Percentiles rank a stretch among this genome's conserved stretches.
phyloP scores from a whole-genome alignment of 2,329 filamentous ascomycete genomes.

The Fusarium albosuccineum region DNA sequence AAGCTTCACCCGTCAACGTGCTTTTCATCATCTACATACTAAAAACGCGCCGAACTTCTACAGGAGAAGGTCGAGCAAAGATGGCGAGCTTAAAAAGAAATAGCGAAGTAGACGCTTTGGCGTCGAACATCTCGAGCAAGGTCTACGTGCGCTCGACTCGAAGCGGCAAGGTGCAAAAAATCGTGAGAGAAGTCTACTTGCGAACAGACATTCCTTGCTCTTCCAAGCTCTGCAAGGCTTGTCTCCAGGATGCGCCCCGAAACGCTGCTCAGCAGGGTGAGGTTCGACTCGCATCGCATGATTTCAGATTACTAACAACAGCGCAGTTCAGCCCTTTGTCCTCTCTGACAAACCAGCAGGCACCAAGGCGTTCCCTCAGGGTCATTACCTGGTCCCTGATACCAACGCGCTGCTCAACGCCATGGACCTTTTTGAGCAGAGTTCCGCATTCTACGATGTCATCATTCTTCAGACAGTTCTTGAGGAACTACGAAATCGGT shows the following conservation, averaged over 20 bases:
- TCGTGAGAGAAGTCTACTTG: constrained; percentile 95
- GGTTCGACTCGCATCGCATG: constrained; percentile 32
- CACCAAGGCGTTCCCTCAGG: constrained; percentile 83
- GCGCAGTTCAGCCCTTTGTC: constrained; percentile 80
- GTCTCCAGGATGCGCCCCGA: constrained; percentile 79
- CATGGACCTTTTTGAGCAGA: constrained; percentile 97
- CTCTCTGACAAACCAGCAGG: constrained; percentile 90
- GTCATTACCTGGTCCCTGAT: constrained; percentile 95
- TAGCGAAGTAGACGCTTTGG: constrained; percentile 64
- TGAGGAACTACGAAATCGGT: constrained; percentile 94
- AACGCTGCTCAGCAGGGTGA: constrained; percentile 84
- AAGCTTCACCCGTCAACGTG: constrained; percentile 35
- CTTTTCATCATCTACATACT: constrained; percentile 38
- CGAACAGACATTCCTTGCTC: constrained; percentile 98
- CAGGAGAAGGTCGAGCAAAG: constrained; percentile 31
- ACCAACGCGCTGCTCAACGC: constrained; percentile 95
- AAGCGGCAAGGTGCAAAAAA: constrained; percentile 98
- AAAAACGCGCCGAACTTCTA: constrained; percentile 8
- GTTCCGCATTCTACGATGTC: constrained; percentile 94
- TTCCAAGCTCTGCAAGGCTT: constrained; percentile 85
- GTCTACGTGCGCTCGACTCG: constrained; percentile 95
- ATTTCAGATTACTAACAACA: constrained; percentile 16
- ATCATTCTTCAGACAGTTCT: constrained; percentile 95
- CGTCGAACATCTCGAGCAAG: constrained; percentile 90
- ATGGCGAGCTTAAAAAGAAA: constrained; percentile 77